Evolutionary conservation across 768 basidiomycete genomes (phyloP).

Genomic region (Lepiota venenata): DNA sequence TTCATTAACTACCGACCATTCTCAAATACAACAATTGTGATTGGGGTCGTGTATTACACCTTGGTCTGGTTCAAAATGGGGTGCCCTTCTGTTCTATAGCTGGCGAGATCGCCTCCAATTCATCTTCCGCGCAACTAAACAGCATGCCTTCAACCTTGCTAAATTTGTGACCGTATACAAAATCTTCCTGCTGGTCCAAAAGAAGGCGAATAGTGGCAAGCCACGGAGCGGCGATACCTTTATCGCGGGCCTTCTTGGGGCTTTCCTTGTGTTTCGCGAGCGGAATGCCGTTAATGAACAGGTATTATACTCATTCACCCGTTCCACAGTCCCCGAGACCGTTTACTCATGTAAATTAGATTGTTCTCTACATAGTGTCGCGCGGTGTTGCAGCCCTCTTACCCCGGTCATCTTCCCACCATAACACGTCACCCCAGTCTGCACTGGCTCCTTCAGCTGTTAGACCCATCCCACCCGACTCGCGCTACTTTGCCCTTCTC

Average conservation of each 20-base stretch:
- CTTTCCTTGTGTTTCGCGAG: conserved; percentile 85
- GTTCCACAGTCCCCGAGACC: neutral
- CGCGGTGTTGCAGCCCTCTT: conserved; percentile 91
- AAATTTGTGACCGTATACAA: conserved; percentile 97
- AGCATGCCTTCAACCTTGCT: conserved; percentile 89
- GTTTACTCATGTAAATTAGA: conserved; percentile 43
- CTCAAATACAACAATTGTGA: neutral
- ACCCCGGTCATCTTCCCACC: conserved; percentile 65
- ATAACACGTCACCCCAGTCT: conserved; percentile 41
- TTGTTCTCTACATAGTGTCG: conserved; percentile 94
- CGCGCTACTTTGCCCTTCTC: conserved; percentile 81
- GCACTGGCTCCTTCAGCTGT: conserved; percentile 38
- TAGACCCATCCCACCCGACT: conserved; percentile 80
- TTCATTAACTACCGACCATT: neutral
- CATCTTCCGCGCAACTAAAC: conserved; percentile 83
- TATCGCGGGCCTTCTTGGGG: conserved; percentile 88
- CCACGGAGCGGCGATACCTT: conserved; percentile 82
- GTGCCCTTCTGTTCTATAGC: conserved; percentile 34
- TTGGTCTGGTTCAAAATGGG: neutral
- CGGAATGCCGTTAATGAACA: conserved; percentile 89
- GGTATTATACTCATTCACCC: conserved; percentile 40
- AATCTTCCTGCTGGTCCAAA: conserved; percentile 76
- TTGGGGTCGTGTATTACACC: neutral
- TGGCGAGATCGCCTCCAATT: conserved; percentile 63
- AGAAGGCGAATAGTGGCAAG: conserved; percentile 78